Evolutionary conservation across 257 asterid species (phyloP).

Genomic region (Solanum virginianum): DNA sequence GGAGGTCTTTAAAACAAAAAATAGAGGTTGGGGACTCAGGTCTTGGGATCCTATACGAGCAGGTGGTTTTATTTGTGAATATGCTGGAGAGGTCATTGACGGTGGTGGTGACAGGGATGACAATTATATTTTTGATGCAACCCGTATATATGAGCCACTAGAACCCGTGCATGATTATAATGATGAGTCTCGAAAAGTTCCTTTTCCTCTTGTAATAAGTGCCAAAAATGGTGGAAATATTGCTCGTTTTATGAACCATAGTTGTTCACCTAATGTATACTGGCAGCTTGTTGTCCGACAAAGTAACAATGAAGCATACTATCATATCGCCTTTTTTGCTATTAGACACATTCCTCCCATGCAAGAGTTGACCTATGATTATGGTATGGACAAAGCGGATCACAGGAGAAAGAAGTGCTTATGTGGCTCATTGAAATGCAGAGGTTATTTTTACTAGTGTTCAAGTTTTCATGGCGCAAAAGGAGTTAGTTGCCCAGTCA

Average conservation of each 20-base stretch:
- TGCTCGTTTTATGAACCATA: slow-evolving; percentile 91
- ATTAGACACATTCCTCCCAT: slow-evolving; percentile 78
- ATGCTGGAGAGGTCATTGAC: slow-evolving; percentile 70
- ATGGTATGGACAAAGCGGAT: slow-evolving; percentile 52
- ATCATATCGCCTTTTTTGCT: slow-evolving; percentile 83
- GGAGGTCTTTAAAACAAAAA: slow-evolving; percentile 80
- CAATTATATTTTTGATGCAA: slow-evolving; percentile 58
- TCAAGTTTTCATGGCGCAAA: neutral
- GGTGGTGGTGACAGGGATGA: slow-evolving; percentile 28
- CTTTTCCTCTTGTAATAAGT: slow-evolving; percentile 63
- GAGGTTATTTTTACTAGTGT: slow-evolving; percentile 58
- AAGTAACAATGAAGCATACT: slow-evolving; percentile 38
- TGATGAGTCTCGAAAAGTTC: slow-evolving; percentile 27
- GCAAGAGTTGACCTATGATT: slow-evolving; percentile 87
- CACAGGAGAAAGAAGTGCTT: slow-evolving; percentile 54
- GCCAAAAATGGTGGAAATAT: slow-evolving; percentile 68
- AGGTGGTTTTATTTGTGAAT: slow-evolving; percentile 81
- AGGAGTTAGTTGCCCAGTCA: neutral
- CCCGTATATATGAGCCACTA: slow-evolving; percentile 53
- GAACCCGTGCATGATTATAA: slow-evolving; percentile 29
- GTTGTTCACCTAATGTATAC: slow-evolving; percentile 73
- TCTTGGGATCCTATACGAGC: slow-evolving; percentile 90
- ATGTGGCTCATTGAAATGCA: slow-evolving; percentile 69
- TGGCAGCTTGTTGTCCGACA: slow-evolving; percentile 86
- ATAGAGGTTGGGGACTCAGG: slow-evolving; percentile 94